Base-by-base conservation (phyloP, 257 asterid species). In the Cinchona pubescens region DNA sequence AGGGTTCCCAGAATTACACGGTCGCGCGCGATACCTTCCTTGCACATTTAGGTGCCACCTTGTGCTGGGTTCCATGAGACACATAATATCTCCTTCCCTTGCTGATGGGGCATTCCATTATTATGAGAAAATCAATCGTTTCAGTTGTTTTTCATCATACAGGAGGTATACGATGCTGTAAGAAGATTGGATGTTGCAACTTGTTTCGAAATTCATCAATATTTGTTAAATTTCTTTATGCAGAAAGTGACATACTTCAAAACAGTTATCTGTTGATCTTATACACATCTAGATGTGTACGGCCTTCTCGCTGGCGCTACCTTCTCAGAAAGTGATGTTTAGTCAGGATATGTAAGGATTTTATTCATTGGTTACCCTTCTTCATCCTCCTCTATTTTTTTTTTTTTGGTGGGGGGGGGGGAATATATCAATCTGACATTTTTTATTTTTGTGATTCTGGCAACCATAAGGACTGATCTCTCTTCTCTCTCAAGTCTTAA, bases 61-160 rank as follows among this genome's bases (percentile, higher is more conserved):
- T 95, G 74, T 95, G n/a, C n/a, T 98, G 99, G 98, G 98, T 72
- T 95, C 97, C 30, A 78, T 92, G 91, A 91, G 96, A 78, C 98
- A 92, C 88, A 82, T 92, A 23, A 82, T 92, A 81, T 85, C 99
- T 80, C 99, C 99, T 79, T 92, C 99, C 53, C 90, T 92, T 83
- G 94, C 98, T 27, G 99, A 92, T 80, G 99, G 99, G 75, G 97
- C 98, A 77, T 95, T 95, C 83, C 99, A 95, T 82, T 90, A 92
- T 79, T 92, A 92, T 72, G 98, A 95, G 79, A 92, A 85, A 81
- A 85, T 95, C n/a, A n/a, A 75, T 92, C 99, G 78, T 95, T 95
- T 79, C 98, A 95, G 78, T 80, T 92, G 81, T 92, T 87, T 89
- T 95, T 95, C 84, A 86, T 95, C 82, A 92, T 97, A 62, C 93